Evolutionary conservation across 2,329 filamentous ascomycete species (phyloP).

Genomic region (Aspergillus udagawae): DNA sequence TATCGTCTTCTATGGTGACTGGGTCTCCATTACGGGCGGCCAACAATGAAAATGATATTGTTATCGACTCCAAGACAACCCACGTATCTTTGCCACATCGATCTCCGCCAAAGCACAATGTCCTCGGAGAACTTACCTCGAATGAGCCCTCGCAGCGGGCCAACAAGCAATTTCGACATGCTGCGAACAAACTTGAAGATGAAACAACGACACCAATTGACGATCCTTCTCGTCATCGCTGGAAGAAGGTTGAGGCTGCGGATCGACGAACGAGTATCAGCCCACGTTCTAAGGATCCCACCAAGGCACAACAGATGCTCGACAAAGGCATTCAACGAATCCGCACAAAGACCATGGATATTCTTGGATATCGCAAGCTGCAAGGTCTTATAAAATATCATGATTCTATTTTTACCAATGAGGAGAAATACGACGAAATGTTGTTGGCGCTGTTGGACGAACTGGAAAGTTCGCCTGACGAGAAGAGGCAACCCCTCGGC

Average conservation of each 20-base stretch:
- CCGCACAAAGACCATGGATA: constrained; percentile 33
- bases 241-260: constrained; percentile 29
- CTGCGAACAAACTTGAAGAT: constrained; percentile 12
- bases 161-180: constrained; percentile 18
- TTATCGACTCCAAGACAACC: constrained; percentile 10
- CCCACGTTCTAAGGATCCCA: constrained; percentile 37
- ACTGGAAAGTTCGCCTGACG: constrained; percentile 30
- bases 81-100: constrained; percentile 17
- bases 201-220: constrained; percentile 14
- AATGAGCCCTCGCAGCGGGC: constrained; percentile 33
- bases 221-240: constrained; percentile 26
- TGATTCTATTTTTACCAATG: constrained; percentile 31
- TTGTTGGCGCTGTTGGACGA: constrained; percentile 35
- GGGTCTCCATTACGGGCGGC: background rate
- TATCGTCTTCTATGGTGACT: background rate
- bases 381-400: constrained; percentile 39
- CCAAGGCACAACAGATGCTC: constrained; percentile 36
- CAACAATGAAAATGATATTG: constrained; percentile 24
- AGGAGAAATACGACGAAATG: constrained; percentile 35
- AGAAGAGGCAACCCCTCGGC: constrained; percentile 22
- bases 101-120: constrained; percentile 24
- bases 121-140: constrained; percentile 36
- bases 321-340: constrained; percentile 36
- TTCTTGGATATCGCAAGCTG: constrained; percentile 41
- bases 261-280: constrained; percentile 31